These are phyloP conservation scores for Didymella segeticola DNA, from an alignment of 2,329 filamentous ascomycete species.

Conservation along the genomic window DNA sequence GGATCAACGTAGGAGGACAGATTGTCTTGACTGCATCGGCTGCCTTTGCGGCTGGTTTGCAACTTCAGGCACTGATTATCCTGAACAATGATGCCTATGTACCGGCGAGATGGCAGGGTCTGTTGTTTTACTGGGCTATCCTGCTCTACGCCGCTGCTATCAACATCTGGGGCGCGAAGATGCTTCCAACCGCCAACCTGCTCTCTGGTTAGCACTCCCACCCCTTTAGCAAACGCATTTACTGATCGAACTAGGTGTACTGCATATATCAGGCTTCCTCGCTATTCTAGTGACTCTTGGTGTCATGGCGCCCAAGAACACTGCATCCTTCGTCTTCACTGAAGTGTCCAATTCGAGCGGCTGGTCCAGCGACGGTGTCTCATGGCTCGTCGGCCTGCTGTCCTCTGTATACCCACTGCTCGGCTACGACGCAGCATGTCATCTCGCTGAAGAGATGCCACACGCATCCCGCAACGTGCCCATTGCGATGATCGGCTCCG, in stretches of 20 bases:
- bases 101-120: constrained; percentile 54
- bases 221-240: too few species aligned
- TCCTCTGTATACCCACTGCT: constrained; percentile 32
- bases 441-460: constrained; percentile 47
- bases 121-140: constrained; percentile 58
- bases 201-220: constrained; percentile 18
- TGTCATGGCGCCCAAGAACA: constrained; percentile 29
- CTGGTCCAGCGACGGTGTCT: constrained; percentile 28
- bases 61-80: constrained; percentile 54
- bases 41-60: constrained; percentile 55
- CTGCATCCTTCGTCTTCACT: constrained; percentile 27
- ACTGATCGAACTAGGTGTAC: constrained; percentile 21
- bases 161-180: constrained; percentile 53
- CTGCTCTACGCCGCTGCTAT: constrained; percentile 48
- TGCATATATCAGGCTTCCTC: constrained; percentile 26
- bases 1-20: constrained; percentile 57
- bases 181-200: constrained; percentile 50
- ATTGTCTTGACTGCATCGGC: constrained; percentile 57
- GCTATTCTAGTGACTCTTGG: constrained; percentile 28
- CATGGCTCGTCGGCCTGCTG: constrained; percentile 35
- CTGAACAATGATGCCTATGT: constrained; percentile 53
- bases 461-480: constrained; percentile 38
- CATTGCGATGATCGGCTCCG: constrained; percentile 43
- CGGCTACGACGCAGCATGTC: constrained; percentile 53
- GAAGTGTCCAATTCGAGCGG: constrained; percentile 29